A percentile compares a stretch with the other conserved stretches of the same genome.
Evolutionary conservation across 2,329 filamentous ascomycete genomes (phyloP).

Genomic region (Cercospora sp.): DNA sequence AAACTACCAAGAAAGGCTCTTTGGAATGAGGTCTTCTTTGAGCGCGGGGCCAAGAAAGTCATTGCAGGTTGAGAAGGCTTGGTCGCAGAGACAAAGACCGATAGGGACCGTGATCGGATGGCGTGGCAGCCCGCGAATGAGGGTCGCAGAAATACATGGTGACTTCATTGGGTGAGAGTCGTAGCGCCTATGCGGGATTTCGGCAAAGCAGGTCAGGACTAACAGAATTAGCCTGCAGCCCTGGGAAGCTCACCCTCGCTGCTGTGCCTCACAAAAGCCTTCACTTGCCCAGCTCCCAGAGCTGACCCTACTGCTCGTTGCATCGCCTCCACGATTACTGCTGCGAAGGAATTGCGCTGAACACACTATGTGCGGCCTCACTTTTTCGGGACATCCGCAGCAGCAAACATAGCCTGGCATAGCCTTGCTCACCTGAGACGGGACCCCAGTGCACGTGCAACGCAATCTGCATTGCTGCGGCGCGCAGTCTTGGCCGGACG

Average conservation of each 20-base stretch:
- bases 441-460: constrained; percentile 1
- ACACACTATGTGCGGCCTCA: constrained; percentile 5
- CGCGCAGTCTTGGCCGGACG: constrained; percentile 17
- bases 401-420: constrained; percentile 10
- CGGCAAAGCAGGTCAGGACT: neutral
- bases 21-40: constrained; percentile 2
- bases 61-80: constrained; percentile 10
- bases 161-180: neutral
- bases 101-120: constrained; percentile 2
- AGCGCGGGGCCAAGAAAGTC: neutral
- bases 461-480: constrained; percentile 10
- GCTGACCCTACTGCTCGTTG: neutral
- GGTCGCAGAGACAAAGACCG: constrained; percentile 9
- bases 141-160: neutral
- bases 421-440: constrained; percentile 1
- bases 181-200: neutral
- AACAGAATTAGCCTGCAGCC: constrained; percentile 3
- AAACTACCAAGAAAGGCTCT: constrained; percentile 6
- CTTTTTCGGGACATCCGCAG: neutral
- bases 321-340: constrained; percentile 5
- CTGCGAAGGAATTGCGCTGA: neutral
- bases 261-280: constrained; percentile 8
- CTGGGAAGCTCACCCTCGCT: neutral
- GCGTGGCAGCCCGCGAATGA: constrained; percentile 3
- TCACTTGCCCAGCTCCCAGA: constrained; percentile 4